Conservation (phyloP, 495 filamentous ascomycete genomes). For the Neurospora sublineolata region DNA sequence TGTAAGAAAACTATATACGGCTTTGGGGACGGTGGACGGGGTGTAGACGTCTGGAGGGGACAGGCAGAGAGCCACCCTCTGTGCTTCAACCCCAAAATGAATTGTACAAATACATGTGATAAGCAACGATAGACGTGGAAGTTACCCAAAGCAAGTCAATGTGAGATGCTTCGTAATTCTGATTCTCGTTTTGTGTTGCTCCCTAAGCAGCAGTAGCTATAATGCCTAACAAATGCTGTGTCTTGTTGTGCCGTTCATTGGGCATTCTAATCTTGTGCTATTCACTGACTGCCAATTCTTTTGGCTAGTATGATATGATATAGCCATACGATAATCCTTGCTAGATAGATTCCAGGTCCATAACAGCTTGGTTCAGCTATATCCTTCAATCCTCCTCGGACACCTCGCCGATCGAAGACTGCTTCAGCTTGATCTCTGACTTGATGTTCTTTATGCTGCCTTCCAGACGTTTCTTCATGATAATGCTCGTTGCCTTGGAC, state of each 20-base stretch:
- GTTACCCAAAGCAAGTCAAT: not conserved
- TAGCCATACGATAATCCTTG: not conserved
- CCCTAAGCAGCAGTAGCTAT: not conserved
- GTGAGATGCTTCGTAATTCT: not conserved
- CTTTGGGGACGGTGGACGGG: not conserved
- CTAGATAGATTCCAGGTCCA: not conserved
- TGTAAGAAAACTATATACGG: not conserved
- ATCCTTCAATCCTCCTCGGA: conserved; percentile 28
- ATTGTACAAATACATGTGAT: not conserved
- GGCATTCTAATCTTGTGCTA: not conserved
- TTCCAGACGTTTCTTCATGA: conserved; percentile 43
- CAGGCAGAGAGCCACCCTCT: not conserved
- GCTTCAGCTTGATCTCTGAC: conserved; percentile 48
- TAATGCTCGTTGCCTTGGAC: conserved; percentile 25
- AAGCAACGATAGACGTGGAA: not conserved
- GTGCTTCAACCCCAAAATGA: not conserved
- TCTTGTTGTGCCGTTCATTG: not conserved
- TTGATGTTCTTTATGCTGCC: conserved; percentile 42
- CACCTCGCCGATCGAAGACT: conserved; percentile 35
- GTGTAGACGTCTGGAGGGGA: not conserved
- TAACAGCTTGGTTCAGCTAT: not conserved
- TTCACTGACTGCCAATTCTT: not conserved
- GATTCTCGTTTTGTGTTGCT: not conserved
- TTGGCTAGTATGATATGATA: not conserved
- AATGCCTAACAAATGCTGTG: not conserved